phyloP scores from a whole-genome alignment of 306 rosid species.

The Trichosanthes cucumerina region DNA sequence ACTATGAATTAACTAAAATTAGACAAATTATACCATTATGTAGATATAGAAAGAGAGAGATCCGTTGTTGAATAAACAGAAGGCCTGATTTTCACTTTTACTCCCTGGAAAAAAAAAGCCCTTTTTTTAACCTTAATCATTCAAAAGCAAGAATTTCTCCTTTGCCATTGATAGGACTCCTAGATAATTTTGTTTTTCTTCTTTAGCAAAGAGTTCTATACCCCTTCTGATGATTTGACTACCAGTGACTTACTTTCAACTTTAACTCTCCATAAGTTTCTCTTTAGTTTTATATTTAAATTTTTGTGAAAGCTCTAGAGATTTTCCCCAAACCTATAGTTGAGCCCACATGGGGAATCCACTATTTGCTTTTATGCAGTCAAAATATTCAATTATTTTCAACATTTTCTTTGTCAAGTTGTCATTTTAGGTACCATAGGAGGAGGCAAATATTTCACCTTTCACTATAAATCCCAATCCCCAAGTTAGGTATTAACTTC shows the following conservation, averaged over 20 bases:
- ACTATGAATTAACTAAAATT: neutral
- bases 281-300: neutral
- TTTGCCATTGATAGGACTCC: neutral
- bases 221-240: neutral
- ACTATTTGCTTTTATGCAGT: neutral
- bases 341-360: slow-evolving; percentile 6
- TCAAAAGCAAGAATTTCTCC: neutral
- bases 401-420: slow-evolving; percentile 6
- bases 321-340: neutral
- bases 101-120: neutral
- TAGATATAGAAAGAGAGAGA: neutral
- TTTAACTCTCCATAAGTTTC: neutral
- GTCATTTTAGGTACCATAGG: neutral
- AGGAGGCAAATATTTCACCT: neutral
- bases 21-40: no score
- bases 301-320: neutral
- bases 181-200: neutral
- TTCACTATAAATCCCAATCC: no score
- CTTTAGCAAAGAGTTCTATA: neutral
- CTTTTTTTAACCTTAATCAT: neutral
- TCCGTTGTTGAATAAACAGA: neutral
- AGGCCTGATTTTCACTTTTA: neutral
- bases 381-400: neutral
- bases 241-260: neutral
- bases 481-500: no score